These are phyloP conservation scores for Pugionium dolabratum DNA, from an alignment of 345 rosid genomes.

Conservation along the genomic window DNA sequence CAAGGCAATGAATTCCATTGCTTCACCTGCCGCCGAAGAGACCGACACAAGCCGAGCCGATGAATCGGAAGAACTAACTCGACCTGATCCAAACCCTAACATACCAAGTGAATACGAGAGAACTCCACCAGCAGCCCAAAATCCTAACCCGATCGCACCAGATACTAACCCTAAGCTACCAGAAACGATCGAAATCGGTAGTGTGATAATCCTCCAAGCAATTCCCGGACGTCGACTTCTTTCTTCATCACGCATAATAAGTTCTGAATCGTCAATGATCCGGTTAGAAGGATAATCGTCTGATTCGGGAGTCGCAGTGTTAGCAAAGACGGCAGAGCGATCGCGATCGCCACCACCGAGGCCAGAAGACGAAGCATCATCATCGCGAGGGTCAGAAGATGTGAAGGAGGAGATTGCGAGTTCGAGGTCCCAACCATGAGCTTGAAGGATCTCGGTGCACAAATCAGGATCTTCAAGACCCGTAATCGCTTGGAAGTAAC, in stretches of 20 bases:
- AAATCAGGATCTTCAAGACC: constrained; percentile 90
- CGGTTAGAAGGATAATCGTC: constrained; percentile 11
- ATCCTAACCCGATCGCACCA: constrained; percentile 85
- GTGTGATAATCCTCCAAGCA: constrained; percentile 78
- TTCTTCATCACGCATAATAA: constrained; percentile 17
- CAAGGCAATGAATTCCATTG: constrained; percentile 62
- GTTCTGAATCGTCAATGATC: constrained; percentile 27
- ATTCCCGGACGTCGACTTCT: constrained; percentile 55
- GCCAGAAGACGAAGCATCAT: constrained; percentile 35
- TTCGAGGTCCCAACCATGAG: constrained; percentile 97
- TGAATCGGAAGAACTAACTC: constrained; percentile 45
- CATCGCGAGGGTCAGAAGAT: constrained; percentile 32
- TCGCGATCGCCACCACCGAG: constrained; percentile 1
- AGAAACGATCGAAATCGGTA: constrained; percentile 81
- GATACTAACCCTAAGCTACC: constrained; percentile 85
- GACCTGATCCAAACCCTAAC: constrained; percentile 66
- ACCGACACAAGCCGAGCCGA: constrained; percentile 59
- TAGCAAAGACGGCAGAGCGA: constrained; percentile 25
- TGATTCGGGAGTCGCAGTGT: constrained; percentile 34
- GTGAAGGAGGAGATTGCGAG: constrained; percentile 94
- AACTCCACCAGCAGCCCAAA: constrained; percentile 97
- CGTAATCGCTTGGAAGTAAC: constrained; percentile 88
- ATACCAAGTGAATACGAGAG: constrained; percentile 79
- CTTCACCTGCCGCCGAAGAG: constrained; percentile 72
- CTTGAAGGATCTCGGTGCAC: constrained; percentile 93